These are phyloP conservation scores for Rhinocladiella mackenziei DNA, from an alignment of 2,329 filamentous ascomycete species.

Conservation along the genomic window DNA sequence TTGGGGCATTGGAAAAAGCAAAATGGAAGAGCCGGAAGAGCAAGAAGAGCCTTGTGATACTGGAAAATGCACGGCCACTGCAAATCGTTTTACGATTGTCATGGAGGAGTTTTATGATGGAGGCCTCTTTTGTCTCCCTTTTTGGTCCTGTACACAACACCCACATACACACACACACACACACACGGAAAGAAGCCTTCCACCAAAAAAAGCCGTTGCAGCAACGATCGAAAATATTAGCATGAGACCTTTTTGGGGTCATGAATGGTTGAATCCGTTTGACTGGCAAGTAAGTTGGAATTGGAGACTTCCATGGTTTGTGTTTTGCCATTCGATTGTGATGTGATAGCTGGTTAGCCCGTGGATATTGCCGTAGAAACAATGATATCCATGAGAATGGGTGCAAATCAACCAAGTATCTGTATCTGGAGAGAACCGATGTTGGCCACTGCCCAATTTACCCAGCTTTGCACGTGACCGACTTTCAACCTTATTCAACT, in stretches of 20 bases:
- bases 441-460: too few species aligned
- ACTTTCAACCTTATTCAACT: too few species aligned
- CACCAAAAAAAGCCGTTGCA: too few species aligned
- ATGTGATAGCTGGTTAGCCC: not conserved
- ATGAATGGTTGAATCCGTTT: too few species aligned
- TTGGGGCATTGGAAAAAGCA: conserved; percentile 18
- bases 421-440: too few species aligned
- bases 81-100: conserved; percentile 21
- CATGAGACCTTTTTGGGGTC: not conserved
- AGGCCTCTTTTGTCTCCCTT: too few species aligned
- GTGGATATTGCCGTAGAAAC: not conserved
- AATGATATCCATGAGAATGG: not conserved
- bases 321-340: conserved; percentile 1
- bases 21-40: conserved; percentile 14
- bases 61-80: conserved; percentile 9
- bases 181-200: not conserved
- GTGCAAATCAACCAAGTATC: too few species aligned
- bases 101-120: conserved; percentile 13
- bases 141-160: conserved; percentile 10
- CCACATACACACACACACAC: not conserved
- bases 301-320: too few species aligned
- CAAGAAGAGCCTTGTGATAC: conserved; percentile 21
- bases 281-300: too few species aligned
- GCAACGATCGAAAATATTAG: not conserved
- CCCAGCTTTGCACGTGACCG: too few species aligned